These are phyloP conservation scores for Phialophora verrucosa DNA, from an alignment of 2,329 filamentous ascomycete genomes.

Conservation along the genomic window DNA sequence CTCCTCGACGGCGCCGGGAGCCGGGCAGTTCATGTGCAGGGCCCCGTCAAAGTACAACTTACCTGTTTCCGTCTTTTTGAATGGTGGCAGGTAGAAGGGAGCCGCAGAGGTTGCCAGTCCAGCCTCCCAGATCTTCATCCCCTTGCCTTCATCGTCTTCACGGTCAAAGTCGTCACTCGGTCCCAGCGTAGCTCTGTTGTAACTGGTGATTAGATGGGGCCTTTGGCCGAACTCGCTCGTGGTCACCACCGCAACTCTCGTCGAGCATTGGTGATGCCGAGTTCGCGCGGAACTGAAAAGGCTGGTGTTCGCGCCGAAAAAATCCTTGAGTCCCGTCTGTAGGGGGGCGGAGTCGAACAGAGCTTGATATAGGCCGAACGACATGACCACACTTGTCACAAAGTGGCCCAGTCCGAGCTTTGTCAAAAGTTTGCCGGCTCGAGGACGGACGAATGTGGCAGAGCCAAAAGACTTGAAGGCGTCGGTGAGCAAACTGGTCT, in stretches of 20 bases:
- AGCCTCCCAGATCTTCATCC: constrained; percentile 18
- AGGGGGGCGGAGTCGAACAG: constrained; percentile 12
- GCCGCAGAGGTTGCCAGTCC: constrained; percentile 12
- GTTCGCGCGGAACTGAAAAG: constrained; percentile 17
- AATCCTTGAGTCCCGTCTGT: constrained; percentile 1
- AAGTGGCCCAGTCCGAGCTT: constrained; percentile 16
- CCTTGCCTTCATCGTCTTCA: constrained; percentile 18
- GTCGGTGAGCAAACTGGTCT: constrained; percentile 1
- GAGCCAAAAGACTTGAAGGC: constrained; percentile 15
- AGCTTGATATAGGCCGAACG: constrained; percentile 14
- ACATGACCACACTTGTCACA: constrained; percentile 22
- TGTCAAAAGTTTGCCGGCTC: constrained; percentile 1
- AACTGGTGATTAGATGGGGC: constrained; percentile 16
- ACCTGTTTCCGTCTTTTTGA: constrained; percentile 12
- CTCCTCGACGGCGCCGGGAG: constrained; percentile 14
- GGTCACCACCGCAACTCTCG: constrained; percentile 16
- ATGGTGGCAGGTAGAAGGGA: constrained; percentile 16
- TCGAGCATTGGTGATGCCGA: constrained; percentile 21
- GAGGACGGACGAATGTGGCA: constrained; percentile 5
- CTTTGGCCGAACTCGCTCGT: constrained; percentile 14
- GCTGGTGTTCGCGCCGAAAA: constrained; percentile 14
- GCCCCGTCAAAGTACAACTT: constrained; percentile 16
- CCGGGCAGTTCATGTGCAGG: constrained; percentile 18
- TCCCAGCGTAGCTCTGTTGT: constrained; percentile 9
- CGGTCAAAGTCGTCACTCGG: constrained; percentile 12